Evolutionary conservation across 805 yeast species (phyloP).

Genomic region (Zygotorulaspora chibaensis): DNA sequence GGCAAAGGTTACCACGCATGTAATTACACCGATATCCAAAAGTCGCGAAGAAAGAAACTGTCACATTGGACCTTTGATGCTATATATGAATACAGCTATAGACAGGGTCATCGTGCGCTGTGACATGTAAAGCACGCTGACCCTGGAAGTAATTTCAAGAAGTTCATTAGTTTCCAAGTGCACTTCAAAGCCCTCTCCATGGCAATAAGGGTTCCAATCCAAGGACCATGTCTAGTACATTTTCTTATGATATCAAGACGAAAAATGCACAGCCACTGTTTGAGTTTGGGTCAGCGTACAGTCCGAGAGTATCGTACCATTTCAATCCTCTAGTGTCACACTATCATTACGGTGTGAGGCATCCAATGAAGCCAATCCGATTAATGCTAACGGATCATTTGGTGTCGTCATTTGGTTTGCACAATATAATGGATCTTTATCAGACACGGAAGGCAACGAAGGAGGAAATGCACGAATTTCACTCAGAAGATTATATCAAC

Average conservation of each 20-base stretch:
- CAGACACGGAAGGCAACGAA: constrained; percentile 77
- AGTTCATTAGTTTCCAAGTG: not conserved
- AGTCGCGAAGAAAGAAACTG: too few species aligned
- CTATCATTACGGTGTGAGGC: constrained; percentile 87
- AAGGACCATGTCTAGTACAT: constrained; percentile 31
- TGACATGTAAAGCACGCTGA: too few species aligned
- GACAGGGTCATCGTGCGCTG: too few species aligned
- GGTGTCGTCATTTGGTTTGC: constrained; percentile 76
- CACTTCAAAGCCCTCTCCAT: not conserved
- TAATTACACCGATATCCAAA: too few species aligned
- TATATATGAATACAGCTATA: too few species aligned
- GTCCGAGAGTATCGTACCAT: constrained; percentile 77
- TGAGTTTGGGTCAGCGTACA: constrained; percentile 41
- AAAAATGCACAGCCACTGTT: constrained; percentile 43
- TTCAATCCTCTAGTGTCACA: constrained; percentile 74
- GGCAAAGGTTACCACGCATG: too few species aligned
- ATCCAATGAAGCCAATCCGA: constrained; percentile 98
- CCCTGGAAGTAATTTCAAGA: too few species aligned
- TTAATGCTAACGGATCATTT: constrained; percentile 90
- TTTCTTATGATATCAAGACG: constrained; percentile 41
- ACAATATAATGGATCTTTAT: constrained; percentile 86
- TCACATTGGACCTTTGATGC: too few species aligned
- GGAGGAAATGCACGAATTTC: constrained; percentile 77
- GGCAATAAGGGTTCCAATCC: not conserved
- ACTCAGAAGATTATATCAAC: constrained; percentile 79